Evolutionary conservation across 345 rosid genomes (phyloP).

Genomic region (Lumnitzera littorea): DNA sequence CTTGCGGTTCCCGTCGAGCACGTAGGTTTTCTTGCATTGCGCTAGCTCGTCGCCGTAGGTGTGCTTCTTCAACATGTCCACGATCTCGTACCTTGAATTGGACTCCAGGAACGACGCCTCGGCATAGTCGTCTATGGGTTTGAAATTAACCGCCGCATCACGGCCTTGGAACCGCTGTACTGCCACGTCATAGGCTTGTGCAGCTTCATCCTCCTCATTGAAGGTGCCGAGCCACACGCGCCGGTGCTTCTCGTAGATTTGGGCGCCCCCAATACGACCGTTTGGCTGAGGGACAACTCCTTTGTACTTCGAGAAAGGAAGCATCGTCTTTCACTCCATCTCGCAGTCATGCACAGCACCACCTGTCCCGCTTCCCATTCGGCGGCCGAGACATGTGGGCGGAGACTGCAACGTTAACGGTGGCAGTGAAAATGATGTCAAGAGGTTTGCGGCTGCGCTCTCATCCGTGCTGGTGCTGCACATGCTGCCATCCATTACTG

Average conservation of each 20-base stretch:
- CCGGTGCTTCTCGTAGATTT: constrained; percentile 54
- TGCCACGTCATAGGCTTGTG: constrained; percentile 41
- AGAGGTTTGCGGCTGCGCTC: constrained; percentile 18
- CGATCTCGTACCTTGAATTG: constrained; percentile 50
- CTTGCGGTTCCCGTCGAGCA: neutral
- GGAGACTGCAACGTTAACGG: constrained; percentile 5
- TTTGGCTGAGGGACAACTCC: constrained; percentile 56
- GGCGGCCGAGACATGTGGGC: constrained; percentile 23
- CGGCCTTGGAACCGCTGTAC: constrained; percentile 47
- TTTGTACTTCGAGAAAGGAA: constrained; percentile 32
- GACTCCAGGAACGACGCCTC: constrained; percentile 32
- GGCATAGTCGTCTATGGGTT: constrained; percentile 11
- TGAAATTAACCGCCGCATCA: constrained; percentile 46
- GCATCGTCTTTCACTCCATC: constrained; percentile 17
- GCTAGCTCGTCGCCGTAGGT: constrained; percentile 44
- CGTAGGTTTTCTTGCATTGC: constrained; percentile 26
- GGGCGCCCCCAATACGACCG: constrained; percentile 48
- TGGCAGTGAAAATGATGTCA: constrained; percentile 8
- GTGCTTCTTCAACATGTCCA: constrained; percentile 54
- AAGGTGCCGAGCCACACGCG: constrained; percentile 58
- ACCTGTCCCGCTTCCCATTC: constrained; percentile 11
- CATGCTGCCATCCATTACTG: constrained; percentile 6
- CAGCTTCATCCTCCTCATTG: constrained; percentile 48
- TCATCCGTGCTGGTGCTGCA: constrained; percentile 21
- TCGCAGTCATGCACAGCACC: constrained; percentile 11